A percentile compares a stretch with the other conserved stretches of the same genome.
phyloP scores from a whole-genome alignment of 805 yeast genomes.

The Candida vartiovaarae region DNA sequence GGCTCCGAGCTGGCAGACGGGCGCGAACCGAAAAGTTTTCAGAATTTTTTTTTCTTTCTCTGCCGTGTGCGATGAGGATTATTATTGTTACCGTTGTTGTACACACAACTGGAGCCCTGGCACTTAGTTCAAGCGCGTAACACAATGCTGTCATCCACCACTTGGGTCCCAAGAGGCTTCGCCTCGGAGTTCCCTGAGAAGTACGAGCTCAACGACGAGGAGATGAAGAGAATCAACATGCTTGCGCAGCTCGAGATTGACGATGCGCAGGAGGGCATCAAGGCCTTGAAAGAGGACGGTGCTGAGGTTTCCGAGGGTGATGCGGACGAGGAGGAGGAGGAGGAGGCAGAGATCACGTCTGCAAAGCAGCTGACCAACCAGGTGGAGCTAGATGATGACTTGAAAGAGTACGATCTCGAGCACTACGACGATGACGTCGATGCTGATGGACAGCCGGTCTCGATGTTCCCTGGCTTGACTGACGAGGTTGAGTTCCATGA shows the following conservation, averaged over 20 bases:
- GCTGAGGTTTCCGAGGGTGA: neutral
- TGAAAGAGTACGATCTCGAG: constrained; percentile 83
- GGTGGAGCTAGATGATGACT: constrained; percentile 68
- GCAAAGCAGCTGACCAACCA: constrained; percentile 29
- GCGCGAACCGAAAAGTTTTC: neutral
- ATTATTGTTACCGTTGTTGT: no score
- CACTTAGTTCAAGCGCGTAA: neutral
- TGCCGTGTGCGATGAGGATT: no score
- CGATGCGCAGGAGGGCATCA: constrained; percentile 65
- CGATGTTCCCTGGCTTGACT: constrained; percentile 68
- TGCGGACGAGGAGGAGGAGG: constrained; percentile 13
- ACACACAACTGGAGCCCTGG: no score
- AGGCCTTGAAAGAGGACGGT: constrained; percentile 32
- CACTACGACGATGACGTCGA: constrained; percentile 65
- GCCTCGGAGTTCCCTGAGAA: constrained; percentile 90
- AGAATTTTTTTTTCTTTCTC: neutral
- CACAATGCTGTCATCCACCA: constrained; percentile 81
- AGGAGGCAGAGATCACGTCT: constrained; percentile 20
- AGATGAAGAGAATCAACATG: constrained; percentile 81
- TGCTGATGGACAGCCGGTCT: constrained; percentile 48
- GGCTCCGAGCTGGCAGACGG: neutral
- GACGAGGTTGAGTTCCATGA: constrained; percentile 55
- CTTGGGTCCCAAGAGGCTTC: constrained; percentile 95
- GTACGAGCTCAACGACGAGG: constrained; percentile 84
- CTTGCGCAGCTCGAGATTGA: constrained; percentile 78